phyloP scores from a whole-genome alignment of 768 basidiomycete species.

The Neoboletus magnificus region DNA sequence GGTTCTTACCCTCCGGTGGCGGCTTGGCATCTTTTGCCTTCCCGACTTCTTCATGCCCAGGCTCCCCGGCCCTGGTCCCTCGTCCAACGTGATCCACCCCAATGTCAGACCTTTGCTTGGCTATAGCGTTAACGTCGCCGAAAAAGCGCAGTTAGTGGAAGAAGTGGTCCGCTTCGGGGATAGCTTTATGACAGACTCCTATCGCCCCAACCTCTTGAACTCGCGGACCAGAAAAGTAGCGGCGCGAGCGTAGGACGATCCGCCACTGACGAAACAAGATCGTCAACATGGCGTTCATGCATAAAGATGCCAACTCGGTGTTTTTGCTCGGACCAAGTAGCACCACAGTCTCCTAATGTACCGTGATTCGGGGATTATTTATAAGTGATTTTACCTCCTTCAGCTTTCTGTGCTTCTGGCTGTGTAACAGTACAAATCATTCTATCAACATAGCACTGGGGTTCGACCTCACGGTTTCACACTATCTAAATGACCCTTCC shows the following conservation, averaged over 20 bases:
- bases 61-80: constrained; percentile 8
- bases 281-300: neutral
- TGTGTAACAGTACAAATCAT: neutral
- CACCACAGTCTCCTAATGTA: neutral
- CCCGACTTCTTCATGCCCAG: constrained; percentile 12
- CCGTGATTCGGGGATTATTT: neutral
- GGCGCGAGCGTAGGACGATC: constrained; percentile 11
- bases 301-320: neutral
- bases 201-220: neutral
- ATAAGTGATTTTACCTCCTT: neutral
- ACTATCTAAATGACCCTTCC: neutral
- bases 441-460: neutral
- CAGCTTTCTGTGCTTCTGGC: neutral
- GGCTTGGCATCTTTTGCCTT: constrained; percentile 7
- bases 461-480: neutral
- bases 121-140: constrained; percentile 1
- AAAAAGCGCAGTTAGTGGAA: neutral
- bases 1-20: constrained; percentile 14
- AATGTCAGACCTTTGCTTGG: neutral
- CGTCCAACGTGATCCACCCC: neutral
- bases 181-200: neutral
- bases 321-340: constrained; percentile 2
- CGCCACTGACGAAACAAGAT: constrained; percentile 13
- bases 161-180: neutral
- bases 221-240: neutral